Conservation (phyloP, 192 early-diverging fungal genomes). For the Coemansia sp. region DNA sequence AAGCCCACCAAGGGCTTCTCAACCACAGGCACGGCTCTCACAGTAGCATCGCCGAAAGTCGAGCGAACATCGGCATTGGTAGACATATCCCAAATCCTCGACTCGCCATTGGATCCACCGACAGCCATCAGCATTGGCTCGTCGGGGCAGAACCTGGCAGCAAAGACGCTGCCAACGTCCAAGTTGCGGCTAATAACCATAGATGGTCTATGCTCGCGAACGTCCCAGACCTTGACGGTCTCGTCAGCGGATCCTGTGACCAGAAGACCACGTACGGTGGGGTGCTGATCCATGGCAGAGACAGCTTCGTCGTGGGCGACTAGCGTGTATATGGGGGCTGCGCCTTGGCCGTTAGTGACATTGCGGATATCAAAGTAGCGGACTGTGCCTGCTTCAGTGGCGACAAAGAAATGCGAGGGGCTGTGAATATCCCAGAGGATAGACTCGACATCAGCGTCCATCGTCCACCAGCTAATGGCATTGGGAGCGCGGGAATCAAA, state of each 20-base stretch:
- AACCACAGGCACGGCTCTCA: slow-evolving; percentile 15
- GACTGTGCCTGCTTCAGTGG: slow-evolving; percentile 91
- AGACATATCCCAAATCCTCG: slow-evolving; percentile 92
- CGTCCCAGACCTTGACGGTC: slow-evolving; percentile 92
- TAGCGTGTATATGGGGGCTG: slow-evolving; percentile 77
- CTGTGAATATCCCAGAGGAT: slow-evolving; percentile 90
- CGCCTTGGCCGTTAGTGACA: slow-evolving; percentile 27
- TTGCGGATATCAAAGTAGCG: slow-evolving; percentile 85
- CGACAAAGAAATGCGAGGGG: slow-evolving; percentile 76
- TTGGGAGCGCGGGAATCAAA: slow-evolving; percentile 92
- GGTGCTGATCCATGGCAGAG: slow-evolving; percentile 84
- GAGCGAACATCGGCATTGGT: slow-evolving; percentile 80
- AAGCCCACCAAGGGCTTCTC: slow-evolving; percentile 60
- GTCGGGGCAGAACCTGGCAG: slow-evolving; percentile 86
- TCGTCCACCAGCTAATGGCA: slow-evolving; percentile 66
- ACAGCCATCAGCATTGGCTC: slow-evolving; percentile 87
- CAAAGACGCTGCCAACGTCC: slow-evolving; percentile 85
- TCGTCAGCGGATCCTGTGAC: slow-evolving; percentile 93
- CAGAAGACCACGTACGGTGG: slow-evolving; percentile 75
- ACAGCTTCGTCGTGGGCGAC: slow-evolving; percentile 93
- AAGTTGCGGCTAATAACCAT: slow-evolving; percentile 87
- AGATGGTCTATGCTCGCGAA: slow-evolving; percentile 69
- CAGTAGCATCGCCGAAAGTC: slow-evolving; percentile 31
- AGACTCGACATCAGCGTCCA: slow-evolving; percentile 88
- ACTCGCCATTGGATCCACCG: slow-evolving; percentile 86